Base-by-base conservation (phyloP, 2,329 filamentous ascomycete genomes). In the Colletotrichum musae region DNA sequence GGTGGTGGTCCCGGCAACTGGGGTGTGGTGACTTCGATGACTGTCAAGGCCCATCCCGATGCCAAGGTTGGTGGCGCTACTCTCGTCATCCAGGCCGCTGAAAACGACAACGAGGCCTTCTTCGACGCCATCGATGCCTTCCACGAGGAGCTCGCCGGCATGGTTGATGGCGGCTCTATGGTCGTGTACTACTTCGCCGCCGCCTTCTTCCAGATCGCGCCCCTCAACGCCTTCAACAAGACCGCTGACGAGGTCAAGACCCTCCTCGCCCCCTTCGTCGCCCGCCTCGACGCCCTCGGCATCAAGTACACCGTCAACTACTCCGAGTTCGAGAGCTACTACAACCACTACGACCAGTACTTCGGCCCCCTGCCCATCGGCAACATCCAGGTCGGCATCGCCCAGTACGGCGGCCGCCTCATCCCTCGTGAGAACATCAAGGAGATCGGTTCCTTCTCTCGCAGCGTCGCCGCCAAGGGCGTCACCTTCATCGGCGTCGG, bases 91-190 rank as follows among this genome's bases (percentile, higher is more conserved):
- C 73, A 74, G 50, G 75, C 74, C 2, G 74, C 78, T 28, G 74
- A 78, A 12, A 72, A 65, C 39, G 48, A 63, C n/a, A 72, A 73
- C 26, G 74, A 75, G 6, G 77, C 78, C 39, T 77, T 80, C 70
- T 81, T 77, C 74, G 66, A 75, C 9, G 78, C 75, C 32, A 73
- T 78, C 24, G 72, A 77, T 12, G 75, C 75, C 4, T 78, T 79
- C 62, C 48, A 75, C 73, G 18, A 75, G 28, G 70, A 75, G 54
- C 79, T 88, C 0, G 82, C 85, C 0, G 77, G 74, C 2, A 82
- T 88, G 65, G 80, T 86, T 15, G 86, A 87, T 65, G 78, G 81
- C 1, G 87, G 87, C 6, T 79, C 81, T n/a, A 85, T 84, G 79
- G 76, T 80, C 26, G 77, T 84, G 15, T 88, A 85, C 75, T 82